Evolutionary conservation across 768 basidiomycete genomes (phyloP).

Genomic region (Termitomyces sp.): DNA sequence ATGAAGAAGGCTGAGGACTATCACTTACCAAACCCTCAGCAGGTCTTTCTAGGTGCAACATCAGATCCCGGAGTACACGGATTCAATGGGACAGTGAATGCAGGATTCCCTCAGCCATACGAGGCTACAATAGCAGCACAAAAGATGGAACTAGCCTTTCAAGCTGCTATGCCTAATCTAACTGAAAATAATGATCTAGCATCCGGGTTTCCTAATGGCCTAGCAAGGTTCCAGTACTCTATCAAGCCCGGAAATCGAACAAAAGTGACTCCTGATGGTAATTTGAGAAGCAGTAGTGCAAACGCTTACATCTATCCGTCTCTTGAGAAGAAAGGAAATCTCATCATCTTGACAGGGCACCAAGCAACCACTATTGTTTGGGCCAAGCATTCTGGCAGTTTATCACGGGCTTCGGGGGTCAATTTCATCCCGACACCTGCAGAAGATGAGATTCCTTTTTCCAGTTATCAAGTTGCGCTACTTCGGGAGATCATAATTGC

Average conservation of each 20-base stretch:
- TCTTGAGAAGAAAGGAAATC: conserved; percentile 6
- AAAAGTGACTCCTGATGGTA: conserved; percentile 5
- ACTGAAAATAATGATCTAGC: conserved; percentile 8
- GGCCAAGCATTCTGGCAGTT: neutral
- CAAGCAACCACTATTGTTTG: conserved; percentile 11
- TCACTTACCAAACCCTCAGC: conserved; percentile 10
- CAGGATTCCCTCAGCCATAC: conserved; percentile 15
- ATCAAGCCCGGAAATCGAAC: conserved; percentile 13
- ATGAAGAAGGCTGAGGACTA: conserved; percentile 12
- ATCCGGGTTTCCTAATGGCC: conserved; percentile 13
- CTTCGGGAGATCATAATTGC: conserved; percentile 7
- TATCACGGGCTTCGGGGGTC: conserved; percentile 10
- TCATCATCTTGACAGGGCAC: conserved; percentile 9
- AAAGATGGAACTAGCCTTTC: neutral
- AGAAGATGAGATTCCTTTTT: neutral
- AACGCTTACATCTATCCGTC: conserved; percentile 13
- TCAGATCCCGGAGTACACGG: conserved; percentile 8
- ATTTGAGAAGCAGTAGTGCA: conserved; percentile 11
- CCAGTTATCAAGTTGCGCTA: neutral
- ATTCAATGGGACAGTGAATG: conserved; percentile 7
- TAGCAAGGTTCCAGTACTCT: conserved; percentile 12
- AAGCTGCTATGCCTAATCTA: conserved; percentile 5
- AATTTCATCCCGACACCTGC: conserved; percentile 6
- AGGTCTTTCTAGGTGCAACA: conserved; percentile 7
- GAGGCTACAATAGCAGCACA: conserved; percentile 4